Evolutionary conservation across 352 stramenopile genomes (phyloP), one percentile per base, ranked within the genome.

Genomic region (Phytophthora fragariae): DNA sequence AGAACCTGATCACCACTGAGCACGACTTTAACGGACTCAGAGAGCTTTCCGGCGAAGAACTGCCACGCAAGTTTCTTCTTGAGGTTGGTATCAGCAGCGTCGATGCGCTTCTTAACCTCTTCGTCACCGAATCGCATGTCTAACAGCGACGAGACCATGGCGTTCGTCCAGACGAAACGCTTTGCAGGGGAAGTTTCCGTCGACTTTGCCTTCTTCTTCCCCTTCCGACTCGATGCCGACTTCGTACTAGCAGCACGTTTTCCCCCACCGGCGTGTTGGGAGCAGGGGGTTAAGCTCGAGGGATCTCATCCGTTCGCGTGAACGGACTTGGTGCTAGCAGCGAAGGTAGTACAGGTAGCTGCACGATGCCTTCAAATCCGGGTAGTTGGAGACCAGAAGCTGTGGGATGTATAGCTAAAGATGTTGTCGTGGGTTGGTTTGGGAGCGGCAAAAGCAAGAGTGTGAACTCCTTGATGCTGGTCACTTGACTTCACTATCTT

Each of bases 31-130:
- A 68, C 1, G 3, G 19, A 8, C 17, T 62, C 62, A n/a, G 52
- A 68, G 6, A 62, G 52, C 15, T 53, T 21, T 1, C 39, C 44
- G 1, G 62, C 62, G n/a, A 68, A 68, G 9, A 37, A 68, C 9
- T 68, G 52, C 53, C 62, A 68, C 11, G 62, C 52, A 19, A 62
- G 9, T 15, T 5, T n/a, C 17, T 68, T 68, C 52, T 58, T 62
- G 1, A 21, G 11, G 17, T 61, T 55, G 17, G 62, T 61, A 12
- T 68, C 53, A 24, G 37, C 44, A 9, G 7, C 5, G 31, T 64
- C 44, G 10, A 64, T 19, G 19, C 57, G 14, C 39, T 37, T 39
- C 19, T 62, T 62, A n/a, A 64, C 57, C 15, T 64, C 35, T 41
- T 55, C 57, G 6, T 64, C 44, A 37, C 17, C 19, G 27, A 64